Percentiles rank a stretch among this genome's conserved stretches.
These are phyloP conservation scores for Coniella vitis DNA, from an alignment of 2,329 filamentous ascomycete genomes.

Conservation along the genomic window DNA sequence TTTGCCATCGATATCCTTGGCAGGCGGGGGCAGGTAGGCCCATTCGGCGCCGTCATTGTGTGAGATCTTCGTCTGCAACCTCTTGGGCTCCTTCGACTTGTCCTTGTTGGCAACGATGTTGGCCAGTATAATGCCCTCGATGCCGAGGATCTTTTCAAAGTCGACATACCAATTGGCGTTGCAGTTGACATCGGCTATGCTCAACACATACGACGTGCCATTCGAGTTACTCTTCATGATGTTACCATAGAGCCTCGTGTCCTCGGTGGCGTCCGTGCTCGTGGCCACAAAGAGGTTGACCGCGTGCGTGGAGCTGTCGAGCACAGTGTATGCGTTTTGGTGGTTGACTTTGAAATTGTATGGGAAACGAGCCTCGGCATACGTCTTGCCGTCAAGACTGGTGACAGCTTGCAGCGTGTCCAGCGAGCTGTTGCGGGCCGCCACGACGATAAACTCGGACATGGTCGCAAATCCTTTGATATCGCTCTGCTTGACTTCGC, in stretches of 20 bases:
- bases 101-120: conserved; percentile 76
- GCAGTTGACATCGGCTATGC: conserved; percentile 73
- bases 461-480: conserved; percentile 87
- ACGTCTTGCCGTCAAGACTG: conserved; percentile 77
- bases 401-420: conserved; percentile 69
- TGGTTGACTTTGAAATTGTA: conserved; percentile 73
- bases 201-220: conserved; percentile 88
- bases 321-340: conserved; percentile 80
- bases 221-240: conserved; percentile 99
- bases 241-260: conserved; percentile 67
- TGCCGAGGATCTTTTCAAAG: conserved; percentile 88
- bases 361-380: conserved; percentile 80
- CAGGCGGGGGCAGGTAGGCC: conserved; percentile 67
- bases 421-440: conserved; percentile 62
- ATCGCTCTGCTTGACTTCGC: conserved; percentile 56
- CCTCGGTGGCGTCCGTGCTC: conserved; percentile 49
- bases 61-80: conserved; percentile 82
- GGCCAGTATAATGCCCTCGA: conserved; percentile 84
- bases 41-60: conserved; percentile 94
- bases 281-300: conserved; percentile 91
- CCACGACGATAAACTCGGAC: conserved; percentile 93
- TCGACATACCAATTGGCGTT: conserved; percentile 75
- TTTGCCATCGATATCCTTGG: conserved; percentile 63
- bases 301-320: conserved; percentile 91
- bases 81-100: conserved; percentile 63